Conservation (phyloP, 192 early-diverging fungal species). For the Coemansia sp. region DNA sequence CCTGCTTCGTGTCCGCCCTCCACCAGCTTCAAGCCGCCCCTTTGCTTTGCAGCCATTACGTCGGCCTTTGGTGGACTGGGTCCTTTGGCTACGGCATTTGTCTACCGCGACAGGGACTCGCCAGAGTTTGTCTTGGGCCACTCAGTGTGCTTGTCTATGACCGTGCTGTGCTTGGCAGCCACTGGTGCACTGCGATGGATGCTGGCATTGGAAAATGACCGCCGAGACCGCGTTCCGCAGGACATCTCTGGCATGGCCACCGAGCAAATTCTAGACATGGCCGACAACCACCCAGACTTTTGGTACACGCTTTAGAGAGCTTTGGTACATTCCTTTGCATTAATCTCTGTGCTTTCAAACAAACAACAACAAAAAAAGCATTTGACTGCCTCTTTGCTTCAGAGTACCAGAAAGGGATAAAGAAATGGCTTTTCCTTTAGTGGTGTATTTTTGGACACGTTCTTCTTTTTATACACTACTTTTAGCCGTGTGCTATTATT, state of each 20-base stretch:
- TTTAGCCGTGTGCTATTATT: no score
- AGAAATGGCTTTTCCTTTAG: no score
- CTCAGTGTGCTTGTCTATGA: constrained; percentile 39
- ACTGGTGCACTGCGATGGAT: constrained; percentile 14
- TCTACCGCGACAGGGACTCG: constrained; percentile 41
- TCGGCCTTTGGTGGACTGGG: constrained; percentile 44
- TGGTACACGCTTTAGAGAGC: constrained; percentile 33
- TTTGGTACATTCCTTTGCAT: no score
- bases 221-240: constrained; percentile 8
- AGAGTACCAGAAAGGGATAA: no score
- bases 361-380: no score
- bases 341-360: no score
- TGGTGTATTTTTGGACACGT: no score
- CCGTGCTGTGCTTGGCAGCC: constrained; percentile 11
- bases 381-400: no score
- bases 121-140: constrained; percentile 38
- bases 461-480: no score
- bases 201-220: constrained; percentile 26
- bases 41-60: constrained; percentile 20
- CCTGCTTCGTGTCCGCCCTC: constrained; percentile 33
- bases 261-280: constrained; percentile 32
- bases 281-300: constrained; percentile 48
- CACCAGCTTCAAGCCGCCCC: constrained; percentile 1
- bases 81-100: constrained; percentile 44
- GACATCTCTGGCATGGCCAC: constrained; percentile 17